Evolutionary conservation across 192 early-diverging fungal species (phyloP), one percentile per base, ranked within the genome.

Genomic region (Mortierella alpina): DNA sequence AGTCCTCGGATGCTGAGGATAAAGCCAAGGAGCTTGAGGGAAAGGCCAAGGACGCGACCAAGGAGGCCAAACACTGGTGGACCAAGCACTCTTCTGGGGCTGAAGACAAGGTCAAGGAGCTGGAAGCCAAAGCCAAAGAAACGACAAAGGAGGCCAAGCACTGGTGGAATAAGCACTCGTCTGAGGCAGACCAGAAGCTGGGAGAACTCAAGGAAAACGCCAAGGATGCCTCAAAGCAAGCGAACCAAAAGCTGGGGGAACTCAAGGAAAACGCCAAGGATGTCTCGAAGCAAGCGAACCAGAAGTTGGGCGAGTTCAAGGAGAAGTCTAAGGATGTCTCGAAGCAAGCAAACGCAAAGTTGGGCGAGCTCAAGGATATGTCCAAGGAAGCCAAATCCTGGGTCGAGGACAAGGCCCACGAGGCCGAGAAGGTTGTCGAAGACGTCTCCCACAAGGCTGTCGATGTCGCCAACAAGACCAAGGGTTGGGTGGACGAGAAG

Each of bases 1-100:
- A 61, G 23, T 22, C 39, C 40, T 53, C 57, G 0, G 68, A 70
- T 4, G 68, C 59, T 10, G 59, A 70, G 17, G 48, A 70, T 14
- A 51, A 50, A n/a, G 57, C 57, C 4, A 70, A 61, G 22, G 58
- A 70, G 50, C 44, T 68, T 31, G 8, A n/a, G 10, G 62, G 14
- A 2, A 51, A 48, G 49, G 44, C 45, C 39, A 47, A 69, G 11
- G 57, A 68, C 11, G 59, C 57, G 0, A 2, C 59, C 0, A 52
- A 62, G 61, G 59, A 68, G n/a, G 66, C 53, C 15, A 75, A 68
- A 54, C 64, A 67, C 15, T 67, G 65, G 72, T 67, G 65, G 65
- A 53, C 66, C 12, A 41, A 48, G 9, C 55, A 41, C 1, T 41
- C 57, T 10, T 46, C 66, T 2, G 62, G 66, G 18, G 48, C 20